Evolutionary conservation across 1,284 basidiomycete genomes (phyloP), one percentile per base, ranked within the genome.

Genomic region (Fomitopsis pinicola): DNA sequence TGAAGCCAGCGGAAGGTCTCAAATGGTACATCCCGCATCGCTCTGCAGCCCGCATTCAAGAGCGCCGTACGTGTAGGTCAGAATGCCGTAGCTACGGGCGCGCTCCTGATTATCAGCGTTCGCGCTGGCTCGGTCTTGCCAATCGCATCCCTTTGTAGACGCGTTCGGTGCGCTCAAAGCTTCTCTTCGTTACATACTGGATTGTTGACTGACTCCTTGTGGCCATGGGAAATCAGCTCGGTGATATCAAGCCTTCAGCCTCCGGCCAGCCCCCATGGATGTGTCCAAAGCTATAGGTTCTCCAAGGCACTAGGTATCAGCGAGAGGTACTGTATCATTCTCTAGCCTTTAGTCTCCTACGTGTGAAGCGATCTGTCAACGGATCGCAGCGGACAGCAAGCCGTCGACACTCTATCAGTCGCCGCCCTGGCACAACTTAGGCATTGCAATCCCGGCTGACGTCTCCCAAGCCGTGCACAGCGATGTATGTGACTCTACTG

Each of bases 331-430:
- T 15, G 28, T 50, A 50, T 30, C 28, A 50, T 50, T 22, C 28
- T 50, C 28, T 40, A 40, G 12, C 38, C 38, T 40, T 40, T 40
- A 50, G 28, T 30, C 48, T 30, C 48, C 14, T 30, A 50, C 48
- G 48, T 50, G 48, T 50, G 48, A 50, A 50, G 28, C 48, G 48
- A 50, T 50, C 48, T 50, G 48, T 50, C 48, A 50, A 40, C 48
- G 26, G 48, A 50, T 33, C 28, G 48, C 14, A 50, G 48, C 48
- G 48, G 48, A 50, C 48, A 33, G 6, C 48, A 50, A 22, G 2
- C 22, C 48, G 14, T 50, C 48, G 28, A 33, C 28, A 50, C 48
- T 50, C 22, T 30, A 50, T 50, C 48, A 50, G 15, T 33, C 12
- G 17, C 28, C 28, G 48, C 5, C 28, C 15, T 50, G 22, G 36